Conservation (phyloP, 1,284 basidiomycete species). For the Ganoderma sp. region DNA sequence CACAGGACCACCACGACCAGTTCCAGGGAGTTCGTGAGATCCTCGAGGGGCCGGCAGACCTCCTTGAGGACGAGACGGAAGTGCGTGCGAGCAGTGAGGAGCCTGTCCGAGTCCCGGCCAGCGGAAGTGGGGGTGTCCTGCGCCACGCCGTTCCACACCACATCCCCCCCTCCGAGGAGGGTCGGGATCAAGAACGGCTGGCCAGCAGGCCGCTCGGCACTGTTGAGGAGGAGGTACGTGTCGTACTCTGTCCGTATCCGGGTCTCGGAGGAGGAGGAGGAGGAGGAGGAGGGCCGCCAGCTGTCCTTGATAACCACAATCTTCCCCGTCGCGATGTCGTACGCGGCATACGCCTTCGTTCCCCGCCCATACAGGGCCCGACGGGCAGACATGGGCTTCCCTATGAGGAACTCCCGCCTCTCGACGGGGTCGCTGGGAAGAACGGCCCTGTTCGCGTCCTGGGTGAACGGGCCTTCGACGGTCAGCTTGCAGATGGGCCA, state of each 20-base stretch:
- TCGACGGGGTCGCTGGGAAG: background rate
- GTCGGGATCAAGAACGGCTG: background rate
- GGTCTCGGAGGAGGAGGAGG: too few species aligned
- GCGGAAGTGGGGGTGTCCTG: background rate
- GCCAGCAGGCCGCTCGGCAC: background rate
- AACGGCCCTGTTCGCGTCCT: background rate
- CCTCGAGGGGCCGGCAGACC: constrained; percentile 1
- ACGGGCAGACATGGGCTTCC: background rate
- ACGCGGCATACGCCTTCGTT: constrained; percentile 1
- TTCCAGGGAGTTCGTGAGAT: background rate
- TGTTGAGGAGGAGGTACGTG: background rate
- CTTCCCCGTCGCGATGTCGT: background rate
- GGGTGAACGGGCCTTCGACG: background rate
- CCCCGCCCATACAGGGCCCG: background rate
- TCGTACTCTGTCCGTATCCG: too few species aligned
- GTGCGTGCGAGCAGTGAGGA: too few species aligned
- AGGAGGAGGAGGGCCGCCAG: constrained; percentile 4
- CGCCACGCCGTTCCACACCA: background rate
- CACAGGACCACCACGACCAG: background rate
- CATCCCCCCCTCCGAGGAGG: background rate
- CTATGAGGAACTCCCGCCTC: constrained; percentile 2
- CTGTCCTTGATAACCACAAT: constrained; percentile 12
- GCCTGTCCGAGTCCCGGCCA: too few species aligned
- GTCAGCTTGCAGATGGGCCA: background rate
- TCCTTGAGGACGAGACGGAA: background rate